These are phyloP conservation scores for Manihot esculenta DNA, from an alignment of 441 rosid species.

Conservation along the genomic window DNA sequence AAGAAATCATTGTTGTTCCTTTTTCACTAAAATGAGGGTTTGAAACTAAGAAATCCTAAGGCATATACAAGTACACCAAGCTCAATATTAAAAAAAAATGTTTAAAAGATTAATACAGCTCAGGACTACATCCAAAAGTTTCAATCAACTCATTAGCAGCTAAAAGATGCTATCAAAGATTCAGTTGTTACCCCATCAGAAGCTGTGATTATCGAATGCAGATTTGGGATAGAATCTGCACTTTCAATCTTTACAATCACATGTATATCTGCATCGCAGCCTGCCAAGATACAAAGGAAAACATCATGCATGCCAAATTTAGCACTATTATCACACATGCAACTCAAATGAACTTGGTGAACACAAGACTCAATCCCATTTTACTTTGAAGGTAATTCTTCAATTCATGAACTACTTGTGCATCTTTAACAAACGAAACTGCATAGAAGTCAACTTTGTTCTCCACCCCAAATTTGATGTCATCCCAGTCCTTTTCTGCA, in stretches of 20 bases:
- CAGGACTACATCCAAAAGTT: slow-evolving; percentile 7
- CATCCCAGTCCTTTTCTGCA: slow-evolving; percentile 99
- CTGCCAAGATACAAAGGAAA: slow-evolving; percentile 39
- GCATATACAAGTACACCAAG: background rate
- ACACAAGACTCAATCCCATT: background rate
- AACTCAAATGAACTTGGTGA: slow-evolving; percentile 6
- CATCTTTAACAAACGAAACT: slow-evolving; percentile 97
- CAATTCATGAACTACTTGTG: slow-evolving; percentile 95
- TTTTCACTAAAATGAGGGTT: background rate
- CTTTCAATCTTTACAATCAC: slow-evolving; percentile 95
- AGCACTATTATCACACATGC: slow-evolving; percentile 5
- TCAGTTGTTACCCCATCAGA: slow-evolving; percentile 82
- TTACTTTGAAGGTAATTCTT: slow-evolving; percentile 84
- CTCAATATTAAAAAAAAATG: background rate
- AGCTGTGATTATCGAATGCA: slow-evolving; percentile 94
- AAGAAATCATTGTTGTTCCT: background rate
- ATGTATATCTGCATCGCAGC: slow-evolving; percentile 83
- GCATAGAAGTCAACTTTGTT: slow-evolving; percentile 93
- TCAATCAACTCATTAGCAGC: background rate
- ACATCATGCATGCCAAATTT: slow-evolving; percentile 13
- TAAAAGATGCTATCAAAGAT: slow-evolving; percentile 22
- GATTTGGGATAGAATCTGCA: slow-evolving; percentile 95
- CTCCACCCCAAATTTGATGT: slow-evolving; percentile 94
- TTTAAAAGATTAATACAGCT: background rate
- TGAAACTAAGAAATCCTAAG: background rate